phyloP scores from a whole-genome alignment of 1,284 basidiomycete species.

The Ustilago hordei region DNA sequence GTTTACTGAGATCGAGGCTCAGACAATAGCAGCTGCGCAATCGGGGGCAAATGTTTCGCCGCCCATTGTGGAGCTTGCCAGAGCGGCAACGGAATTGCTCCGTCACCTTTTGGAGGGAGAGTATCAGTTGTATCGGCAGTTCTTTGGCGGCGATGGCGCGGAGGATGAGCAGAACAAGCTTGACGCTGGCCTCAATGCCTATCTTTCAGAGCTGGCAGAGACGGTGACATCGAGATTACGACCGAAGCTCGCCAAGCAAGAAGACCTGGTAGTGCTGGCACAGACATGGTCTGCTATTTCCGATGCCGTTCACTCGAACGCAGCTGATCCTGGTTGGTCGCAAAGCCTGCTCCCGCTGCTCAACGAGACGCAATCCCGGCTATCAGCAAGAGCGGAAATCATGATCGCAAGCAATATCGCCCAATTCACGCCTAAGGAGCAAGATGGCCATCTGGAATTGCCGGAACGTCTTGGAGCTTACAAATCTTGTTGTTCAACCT shows the following conservation, averaged over 20 bases:
- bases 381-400: slow-evolving; percentile 33
- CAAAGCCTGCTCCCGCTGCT: slow-evolving; percentile 26
- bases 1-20: slow-evolving; percentile 40
- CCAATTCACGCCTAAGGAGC: slow-evolving; percentile 29
- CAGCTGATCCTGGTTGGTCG: background rate
- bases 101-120: slow-evolving; percentile 26
- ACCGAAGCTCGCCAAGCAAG: slow-evolving; percentile 28
- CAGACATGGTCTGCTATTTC: slow-evolving; percentile 13
- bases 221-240: slow-evolving; percentile 21
- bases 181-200: slow-evolving; percentile 18
- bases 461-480: slow-evolving; percentile 30
- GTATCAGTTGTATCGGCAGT: slow-evolving; percentile 30
- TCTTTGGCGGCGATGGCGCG: slow-evolving; percentile 16
- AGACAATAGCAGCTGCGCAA: background rate
- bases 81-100: slow-evolving; percentile 8
- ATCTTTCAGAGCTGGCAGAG: slow-evolving; percentile 33
- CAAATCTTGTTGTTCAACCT: slow-evolving; percentile 4
- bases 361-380: slow-evolving; percentile 34
- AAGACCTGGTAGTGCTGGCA: slow-evolving; percentile 27
- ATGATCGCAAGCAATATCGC: slow-evolving; percentile 34
- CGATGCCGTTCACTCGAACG: slow-evolving; percentile 5
- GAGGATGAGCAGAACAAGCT: background rate
- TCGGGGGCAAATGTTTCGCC: background rate
- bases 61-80: slow-evolving; percentile 13
- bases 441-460: slow-evolving; percentile 42